Evolutionary conservation across 177 flowering plant genomes (phyloP).

Genomic region (Vitis hybrid): DNA sequence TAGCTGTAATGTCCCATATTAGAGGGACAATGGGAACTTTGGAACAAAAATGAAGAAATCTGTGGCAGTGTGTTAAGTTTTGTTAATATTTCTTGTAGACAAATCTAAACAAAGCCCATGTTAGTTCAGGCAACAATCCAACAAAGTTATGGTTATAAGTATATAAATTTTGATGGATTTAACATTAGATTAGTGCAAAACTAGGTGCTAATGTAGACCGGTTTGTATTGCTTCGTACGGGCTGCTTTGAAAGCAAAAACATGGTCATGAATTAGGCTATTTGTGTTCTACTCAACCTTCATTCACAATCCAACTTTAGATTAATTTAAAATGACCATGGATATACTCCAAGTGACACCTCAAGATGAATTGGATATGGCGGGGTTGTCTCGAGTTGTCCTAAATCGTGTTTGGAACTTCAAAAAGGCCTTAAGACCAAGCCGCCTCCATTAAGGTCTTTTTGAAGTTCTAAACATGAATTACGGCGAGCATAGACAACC

Average conservation of each 20-base stretch:
- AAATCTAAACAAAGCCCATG: conserved; percentile 15
- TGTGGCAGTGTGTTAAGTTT: neutral
- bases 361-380: too few relatives aligned
- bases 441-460: too few relatives aligned
- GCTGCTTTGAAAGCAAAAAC: neutral
- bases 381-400: too few relatives aligned
- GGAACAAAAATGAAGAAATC: neutral
- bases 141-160: conserved; percentile 5
- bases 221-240: neutral
- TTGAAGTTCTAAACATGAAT: too few relatives aligned
- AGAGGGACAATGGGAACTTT: conserved; percentile 4
- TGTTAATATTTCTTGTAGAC: conserved; percentile 11
- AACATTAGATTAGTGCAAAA: neutral
- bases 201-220: neutral
- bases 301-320: too few relatives aligned
- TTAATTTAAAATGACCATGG: too few relatives aligned
- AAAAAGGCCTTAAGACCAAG: too few relatives aligned
- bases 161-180: conserved; percentile 1
- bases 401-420: too few relatives aligned
- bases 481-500: too few relatives aligned
- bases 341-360: too few relatives aligned
- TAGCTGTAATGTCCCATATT: conserved; percentile 22
- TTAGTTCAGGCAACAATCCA: conserved; percentile 15
- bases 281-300: too few relatives aligned
- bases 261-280: neutral